Percentiles rank a stretch among this genome's conserved stretches.
Evolutionary conservation across 495 filamentous ascomycete genomes (phyloP).

Genomic region (Penicillium bialowiezense): DNA sequence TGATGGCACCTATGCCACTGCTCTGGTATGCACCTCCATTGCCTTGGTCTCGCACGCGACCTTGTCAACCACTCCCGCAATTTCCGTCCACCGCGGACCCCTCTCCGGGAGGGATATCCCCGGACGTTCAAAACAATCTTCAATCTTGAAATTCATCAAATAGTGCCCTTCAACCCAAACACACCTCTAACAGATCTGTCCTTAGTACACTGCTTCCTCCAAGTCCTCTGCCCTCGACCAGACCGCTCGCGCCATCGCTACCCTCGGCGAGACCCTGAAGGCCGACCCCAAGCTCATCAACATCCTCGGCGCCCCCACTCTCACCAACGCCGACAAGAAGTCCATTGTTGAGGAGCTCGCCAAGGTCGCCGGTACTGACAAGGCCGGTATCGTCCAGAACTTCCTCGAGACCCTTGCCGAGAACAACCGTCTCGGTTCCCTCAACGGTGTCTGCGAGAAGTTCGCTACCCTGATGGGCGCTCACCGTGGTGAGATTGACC

Average conservation of each 20-base stretch:
- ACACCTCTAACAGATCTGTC: conserved; percentile 2
- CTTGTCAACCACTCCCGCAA: conserved; percentile 25
- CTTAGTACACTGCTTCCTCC: conserved; percentile 89
- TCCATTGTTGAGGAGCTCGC: conserved; percentile 78
- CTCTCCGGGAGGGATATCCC: conserved; percentile 10
- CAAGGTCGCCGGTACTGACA: conserved; percentile 69
- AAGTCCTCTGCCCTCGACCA: conserved; percentile 82
- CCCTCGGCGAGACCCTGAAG: conserved; percentile 67
- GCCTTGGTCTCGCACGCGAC: conserved; percentile 1
- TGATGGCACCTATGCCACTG: conserved; percentile 96
- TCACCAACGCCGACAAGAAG: conserved; percentile 73
- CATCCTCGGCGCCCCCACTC: conserved; percentile 78
- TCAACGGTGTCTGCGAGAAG: conserved; percentile 81
- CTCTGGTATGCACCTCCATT: conserved; percentile 65
- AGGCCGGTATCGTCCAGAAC: conserved; percentile 86
- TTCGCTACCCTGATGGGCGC: conserved; percentile 85
- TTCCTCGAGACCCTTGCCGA: conserved; percentile 85
- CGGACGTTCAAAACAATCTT: conserved; percentile 13
- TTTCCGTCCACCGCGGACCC: conserved; percentile 18
- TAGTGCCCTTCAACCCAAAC: neutral
- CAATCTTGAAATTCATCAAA: conserved; percentile 1
- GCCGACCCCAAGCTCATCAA: conserved; percentile 73
- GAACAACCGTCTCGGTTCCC: conserved; percentile 87
- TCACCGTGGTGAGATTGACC: conserved; percentile 85
- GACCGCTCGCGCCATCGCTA: conserved; percentile 69